Evolutionary conservation across 2,329 filamentous ascomycete species (phyloP).

Genomic region (Pochonia chlamydosporia): DNA sequence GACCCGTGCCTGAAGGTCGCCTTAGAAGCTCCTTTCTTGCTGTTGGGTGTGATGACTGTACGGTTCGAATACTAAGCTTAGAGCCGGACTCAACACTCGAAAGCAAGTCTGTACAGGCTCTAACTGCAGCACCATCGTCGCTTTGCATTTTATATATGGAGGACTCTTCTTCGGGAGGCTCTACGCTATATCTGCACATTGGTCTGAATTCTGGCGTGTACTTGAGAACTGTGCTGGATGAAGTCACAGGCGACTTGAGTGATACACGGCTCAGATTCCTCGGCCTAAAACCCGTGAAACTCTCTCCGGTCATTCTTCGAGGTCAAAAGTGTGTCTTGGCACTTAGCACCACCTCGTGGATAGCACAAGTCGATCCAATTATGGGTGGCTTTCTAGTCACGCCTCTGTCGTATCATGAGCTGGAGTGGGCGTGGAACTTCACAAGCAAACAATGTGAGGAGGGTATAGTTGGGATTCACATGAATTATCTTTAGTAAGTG

Average conservation of each 20-base stretch:
- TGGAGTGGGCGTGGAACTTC: constrained; percentile 96
- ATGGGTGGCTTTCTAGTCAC: constrained; percentile 88
- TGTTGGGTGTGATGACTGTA: constrained; percentile 94
- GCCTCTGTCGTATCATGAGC: constrained; percentile 77
- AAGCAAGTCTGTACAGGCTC: constrained; percentile 88
- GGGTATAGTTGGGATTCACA: constrained; percentile 86
- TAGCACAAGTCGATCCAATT: constrained; percentile 86
- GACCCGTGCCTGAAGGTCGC: constrained; percentile 85
- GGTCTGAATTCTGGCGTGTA: constrained; percentile 95
- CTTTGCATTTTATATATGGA: constrained; percentile 93
- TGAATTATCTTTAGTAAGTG: constrained; percentile 43
- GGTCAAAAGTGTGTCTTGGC: constrained; percentile 80
- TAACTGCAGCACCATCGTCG: constrained; percentile 84
- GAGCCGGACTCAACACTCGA: constrained; percentile 87
- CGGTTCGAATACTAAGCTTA: constrained; percentile 84
- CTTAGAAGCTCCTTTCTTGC: constrained; percentile 88
- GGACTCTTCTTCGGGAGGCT: constrained; percentile 83
- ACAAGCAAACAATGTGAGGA: constrained; percentile 90
- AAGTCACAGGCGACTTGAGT: constrained; percentile 89
- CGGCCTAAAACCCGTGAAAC: constrained; percentile 80
- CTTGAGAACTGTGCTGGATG: constrained; percentile 87
- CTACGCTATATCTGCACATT: constrained; percentile 90
- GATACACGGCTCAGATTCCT: constrained; percentile 94
- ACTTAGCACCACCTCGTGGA: constrained; percentile 89
- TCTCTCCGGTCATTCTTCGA: constrained; percentile 87